Evolutionary conservation across 1,139 yeast genomes (phyloP).

Genomic region (Debaryomycetaceae sp.): DNA sequence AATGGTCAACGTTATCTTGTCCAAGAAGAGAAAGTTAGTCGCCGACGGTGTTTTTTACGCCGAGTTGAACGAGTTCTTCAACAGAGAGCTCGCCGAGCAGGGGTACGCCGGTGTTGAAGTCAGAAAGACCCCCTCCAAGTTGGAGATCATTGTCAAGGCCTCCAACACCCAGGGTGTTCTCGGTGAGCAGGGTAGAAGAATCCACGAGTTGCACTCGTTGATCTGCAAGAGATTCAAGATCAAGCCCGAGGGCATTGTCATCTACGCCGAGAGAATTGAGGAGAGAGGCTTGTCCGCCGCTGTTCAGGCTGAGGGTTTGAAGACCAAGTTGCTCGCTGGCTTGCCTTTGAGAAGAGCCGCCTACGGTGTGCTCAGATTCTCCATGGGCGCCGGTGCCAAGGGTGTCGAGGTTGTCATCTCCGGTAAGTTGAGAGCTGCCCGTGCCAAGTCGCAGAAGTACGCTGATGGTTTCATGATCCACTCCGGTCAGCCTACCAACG

Average conservation of each 20-base stretch:
- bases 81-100: constrained; percentile 99
- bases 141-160: constrained; percentile 98
- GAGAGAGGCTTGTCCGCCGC: constrained; percentile 99
- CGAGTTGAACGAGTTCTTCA: constrained; percentile 99
- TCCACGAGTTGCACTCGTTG: constrained; percentile 96
- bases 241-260: constrained; percentile 88
- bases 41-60: constrained; percentile 99
- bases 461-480: constrained; percentile 99
- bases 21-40: constrained; percentile 87
- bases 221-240: constrained; percentile 98
- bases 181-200: constrained; percentile 99
- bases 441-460: constrained; percentile 99
- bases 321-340: constrained; percentile 97
- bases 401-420: constrained; percentile 99
- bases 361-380: constrained; percentile 99
- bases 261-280: constrained; percentile 99
- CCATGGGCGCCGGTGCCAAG: constrained; percentile 99
- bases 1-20: constrained; percentile 55
- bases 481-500: constrained; percentile 99
- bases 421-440: constrained; percentile 99
- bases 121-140: constrained; percentile 96
- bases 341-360: constrained; percentile 99
- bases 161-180: constrained; percentile 98
- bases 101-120: constrained; percentile 99
- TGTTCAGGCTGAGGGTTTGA: constrained; percentile 99